phyloP scores from a whole-genome alignment of 2,329 filamentous ascomycete genomes.

The Penicillium sp. region DNA sequence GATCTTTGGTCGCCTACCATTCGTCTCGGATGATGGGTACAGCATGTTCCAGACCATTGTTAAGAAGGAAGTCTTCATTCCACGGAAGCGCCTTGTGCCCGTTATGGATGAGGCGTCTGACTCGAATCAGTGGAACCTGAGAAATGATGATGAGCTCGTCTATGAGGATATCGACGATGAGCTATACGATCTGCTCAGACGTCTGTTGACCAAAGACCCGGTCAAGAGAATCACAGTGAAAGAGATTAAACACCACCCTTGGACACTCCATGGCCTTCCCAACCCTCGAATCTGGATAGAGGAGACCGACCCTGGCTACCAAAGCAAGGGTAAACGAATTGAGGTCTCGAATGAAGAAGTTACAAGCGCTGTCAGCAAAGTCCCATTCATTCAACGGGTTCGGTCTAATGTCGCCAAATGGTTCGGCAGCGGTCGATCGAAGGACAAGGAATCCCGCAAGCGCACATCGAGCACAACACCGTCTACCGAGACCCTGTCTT shows the following conservation, averaged over 20 bases:
- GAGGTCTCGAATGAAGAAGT: slow-evolving; percentile 90
- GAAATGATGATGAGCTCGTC: slow-evolving; percentile 72
- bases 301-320: slow-evolving; percentile 80
- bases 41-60: slow-evolving; percentile 90
- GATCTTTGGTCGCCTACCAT: slow-evolving; percentile 89
- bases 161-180: slow-evolving; percentile 85
- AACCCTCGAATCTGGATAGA: slow-evolving; percentile 84
- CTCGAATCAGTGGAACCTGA: slow-evolving; percentile 49
- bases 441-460: slow-evolving; percentile 46
- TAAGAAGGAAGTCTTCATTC: slow-evolving; percentile 88
- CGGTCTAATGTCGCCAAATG: slow-evolving; percentile 73
- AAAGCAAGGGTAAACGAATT: slow-evolving; percentile 78
- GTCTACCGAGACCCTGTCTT: slow-evolving; percentile 55
- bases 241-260: slow-evolving; percentile 91
- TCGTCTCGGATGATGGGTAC: slow-evolving; percentile 87
- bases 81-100: slow-evolving; percentile 75
- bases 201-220: slow-evolving; percentile 86
- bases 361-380: slow-evolving; percentile 82
- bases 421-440: slow-evolving; percentile 47
- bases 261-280: slow-evolving; percentile 77
- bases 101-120: slow-evolving; percentile 51
- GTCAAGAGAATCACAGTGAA: slow-evolving; percentile 81
- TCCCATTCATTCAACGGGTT: slow-evolving; percentile 82
- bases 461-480: slow-evolving; percentile 53
- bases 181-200: slow-evolving; percentile 72